Evolutionary conservation across 495 filamentous ascomycete genomes (phyloP).

Genomic region (Terfezia boudieri): DNA sequence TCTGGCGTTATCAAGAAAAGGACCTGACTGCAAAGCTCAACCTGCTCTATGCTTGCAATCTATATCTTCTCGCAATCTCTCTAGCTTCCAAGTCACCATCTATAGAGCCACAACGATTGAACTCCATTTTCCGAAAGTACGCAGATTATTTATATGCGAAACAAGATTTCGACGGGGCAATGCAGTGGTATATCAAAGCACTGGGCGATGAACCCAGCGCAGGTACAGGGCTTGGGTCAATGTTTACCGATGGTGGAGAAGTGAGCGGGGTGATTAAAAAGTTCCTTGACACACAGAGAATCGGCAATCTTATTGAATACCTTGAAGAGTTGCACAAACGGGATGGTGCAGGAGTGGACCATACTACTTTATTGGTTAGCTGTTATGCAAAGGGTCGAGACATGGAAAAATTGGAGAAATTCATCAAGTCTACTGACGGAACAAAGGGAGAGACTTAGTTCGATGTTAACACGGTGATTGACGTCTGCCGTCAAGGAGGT

Average conservation of each 20-base stretch:
- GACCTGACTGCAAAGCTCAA: conserved; percentile 74
- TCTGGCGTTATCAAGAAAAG: conserved; percentile 84
- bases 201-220: conserved; percentile 37
- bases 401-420: conserved; percentile 79
- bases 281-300: conserved; percentile 70
- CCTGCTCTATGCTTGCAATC: conserved; percentile 78
- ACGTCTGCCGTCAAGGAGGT: conserved; percentile 95
- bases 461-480: conserved; percentile 88
- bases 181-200: conserved; percentile 92
- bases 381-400: conserved; percentile 97
- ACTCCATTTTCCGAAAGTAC: conserved; percentile 79
- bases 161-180: conserved; percentile 83
- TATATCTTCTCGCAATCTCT: conserved; percentile 79
- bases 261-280: conserved; percentile 19
- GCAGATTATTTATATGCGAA: conserved; percentile 92
- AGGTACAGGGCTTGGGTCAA: background rate
- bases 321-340: conserved; percentile 91
- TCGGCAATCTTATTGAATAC: conserved; percentile 94
- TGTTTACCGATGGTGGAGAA: background rate
- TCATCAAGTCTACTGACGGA: conserved; percentile 87
- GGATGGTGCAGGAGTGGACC: conserved; percentile 80
- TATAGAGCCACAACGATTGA: conserved; percentile 55
- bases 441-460: conserved; percentile 40
- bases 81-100: conserved; percentile 72
- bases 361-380: conserved; percentile 83